Evolutionary conservation across 2,329 filamentous ascomycete species (phyloP).

Genomic region (Zymoseptoria pseudotritici): DNA sequence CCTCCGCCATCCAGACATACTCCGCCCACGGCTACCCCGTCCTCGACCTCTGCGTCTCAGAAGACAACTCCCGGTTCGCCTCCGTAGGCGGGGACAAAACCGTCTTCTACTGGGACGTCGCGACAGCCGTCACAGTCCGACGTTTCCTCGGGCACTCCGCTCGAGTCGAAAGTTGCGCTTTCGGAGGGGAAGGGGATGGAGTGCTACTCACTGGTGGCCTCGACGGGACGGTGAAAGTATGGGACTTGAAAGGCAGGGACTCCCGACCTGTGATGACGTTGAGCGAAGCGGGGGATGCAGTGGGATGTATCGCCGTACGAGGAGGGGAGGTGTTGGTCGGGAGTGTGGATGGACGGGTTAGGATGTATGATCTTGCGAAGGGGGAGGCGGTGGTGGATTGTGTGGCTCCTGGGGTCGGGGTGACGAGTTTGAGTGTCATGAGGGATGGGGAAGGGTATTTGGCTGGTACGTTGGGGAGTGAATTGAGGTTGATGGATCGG

Average conservation of each 20-base stretch:
- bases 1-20: conserved; percentile 70
- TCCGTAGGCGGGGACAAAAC: conserved; percentile 83
- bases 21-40: conserved; percentile 87
- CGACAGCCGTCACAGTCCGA: conserved; percentile 66
- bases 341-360: conserved; percentile 76
- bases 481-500: conserved; percentile 73
- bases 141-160: conserved; percentile 61
- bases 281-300: conserved; percentile 63
- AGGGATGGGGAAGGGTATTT: conserved; percentile 67
- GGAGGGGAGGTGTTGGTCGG: conserved; percentile 57
- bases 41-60: conserved; percentile 64
- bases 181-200: conserved; percentile 67
- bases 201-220: conserved; percentile 67
- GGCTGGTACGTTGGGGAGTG: conserved; percentile 67
- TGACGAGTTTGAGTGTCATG: conserved; percentile 69
- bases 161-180: conserved; percentile 70
- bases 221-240: conserved; percentile 64
- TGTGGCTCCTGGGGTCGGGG: conserved; percentile 40
- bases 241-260: conserved; percentile 55
- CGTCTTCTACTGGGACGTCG: conserved; percentile 93
- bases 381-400: conserved; percentile 65
- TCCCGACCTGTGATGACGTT: conserved; percentile 65
- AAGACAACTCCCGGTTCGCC: conserved; percentile 76
- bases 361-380: conserved; percentile 75
- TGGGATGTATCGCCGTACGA: conserved; percentile 40